Evolutionary conservation across 192 early-diverging fungal genomes (phyloP).

Genomic region (Umbelopsis vinacea): DNA sequence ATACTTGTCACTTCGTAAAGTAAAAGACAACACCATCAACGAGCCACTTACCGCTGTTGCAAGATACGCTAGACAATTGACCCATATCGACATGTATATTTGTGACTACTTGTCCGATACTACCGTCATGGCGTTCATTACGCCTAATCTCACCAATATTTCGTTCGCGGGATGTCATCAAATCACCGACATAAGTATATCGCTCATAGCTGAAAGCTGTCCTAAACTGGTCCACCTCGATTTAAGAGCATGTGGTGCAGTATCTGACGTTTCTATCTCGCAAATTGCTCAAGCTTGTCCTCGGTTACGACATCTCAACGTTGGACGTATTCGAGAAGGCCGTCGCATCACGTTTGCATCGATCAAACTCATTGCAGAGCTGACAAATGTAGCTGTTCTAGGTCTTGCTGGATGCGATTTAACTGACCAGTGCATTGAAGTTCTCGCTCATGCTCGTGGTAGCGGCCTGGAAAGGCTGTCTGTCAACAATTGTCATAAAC

Average conservation of each 20-base stretch:
- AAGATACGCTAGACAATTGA: slow-evolving; percentile 31
- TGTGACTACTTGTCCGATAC: slow-evolving; percentile 48
- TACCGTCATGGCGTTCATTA: slow-evolving; percentile 43
- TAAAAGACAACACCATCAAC: slow-evolving; percentile 43
- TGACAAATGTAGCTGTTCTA: slow-evolving; percentile 46
- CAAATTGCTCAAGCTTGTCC: slow-evolving; percentile 43
- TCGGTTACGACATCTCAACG: slow-evolving; percentile 50
- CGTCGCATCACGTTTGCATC: slow-evolving; percentile 47
- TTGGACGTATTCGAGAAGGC: slow-evolving; percentile 51
- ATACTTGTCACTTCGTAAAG: slow-evolving; percentile 29
- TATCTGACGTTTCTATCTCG: slow-evolving; percentile 48
- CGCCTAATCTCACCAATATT: slow-evolving; percentile 41
- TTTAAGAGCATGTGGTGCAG: slow-evolving; percentile 48
- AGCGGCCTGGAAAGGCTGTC: slow-evolving; percentile 50
- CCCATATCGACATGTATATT: slow-evolving; percentile 56
- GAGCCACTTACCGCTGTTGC: slow-evolving; percentile 29
- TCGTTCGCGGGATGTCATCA: slow-evolving; percentile 51
- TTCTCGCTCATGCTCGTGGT: slow-evolving; percentile 44
- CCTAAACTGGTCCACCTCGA: slow-evolving; percentile 47
- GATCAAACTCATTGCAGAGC: slow-evolving; percentile 49
- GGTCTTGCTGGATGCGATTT: slow-evolving; percentile 57
- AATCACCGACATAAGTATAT: slow-evolving; percentile 46
- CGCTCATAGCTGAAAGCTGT: slow-evolving; percentile 42
- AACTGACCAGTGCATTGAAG: slow-evolving; percentile 50
- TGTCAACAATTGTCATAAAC: slow-evolving; percentile 48